Percentiles rank a stretch among this genome's conserved stretches.
Evolutionary conservation across 169 alveolate genomes (phyloP).

Genomic region (Sarcocystis neurona): DNA sequence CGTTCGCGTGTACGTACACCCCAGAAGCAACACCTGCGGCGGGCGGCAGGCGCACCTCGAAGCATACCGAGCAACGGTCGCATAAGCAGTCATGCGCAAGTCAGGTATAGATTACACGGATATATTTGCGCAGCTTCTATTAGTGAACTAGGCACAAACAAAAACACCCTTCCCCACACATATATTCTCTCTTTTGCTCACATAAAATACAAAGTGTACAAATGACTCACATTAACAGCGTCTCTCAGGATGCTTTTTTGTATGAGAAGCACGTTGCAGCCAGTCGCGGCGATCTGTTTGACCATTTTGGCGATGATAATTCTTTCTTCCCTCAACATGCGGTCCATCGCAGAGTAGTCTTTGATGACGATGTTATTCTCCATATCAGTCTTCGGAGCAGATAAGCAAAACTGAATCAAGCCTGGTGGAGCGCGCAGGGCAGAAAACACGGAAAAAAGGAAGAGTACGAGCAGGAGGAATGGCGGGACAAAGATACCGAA

Average conservation of each 20-base stretch:
- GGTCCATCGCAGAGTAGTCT: slow-evolving; percentile 88
- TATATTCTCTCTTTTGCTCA: background rate
- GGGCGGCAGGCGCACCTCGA: no score
- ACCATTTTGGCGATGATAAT: slow-evolving; percentile 95
- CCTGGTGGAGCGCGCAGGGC: slow-evolving; percentile 54
- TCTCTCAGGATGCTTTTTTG: slow-evolving; percentile 98
- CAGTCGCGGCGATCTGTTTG: slow-evolving; percentile 96
- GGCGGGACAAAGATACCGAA: no score
- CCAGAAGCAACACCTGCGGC: no score
- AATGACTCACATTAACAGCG: slow-evolving; percentile 88
- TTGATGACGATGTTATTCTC: slow-evolving; percentile 89
- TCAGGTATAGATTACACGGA: no score
- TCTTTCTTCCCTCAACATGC: slow-evolving; percentile 98
- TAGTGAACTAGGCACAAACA: background rate
- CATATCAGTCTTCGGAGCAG: slow-evolving; percentile 99
- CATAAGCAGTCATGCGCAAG: no score
- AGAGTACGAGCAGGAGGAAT: no score
- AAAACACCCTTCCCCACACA: background rate
- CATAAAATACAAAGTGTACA: background rate
- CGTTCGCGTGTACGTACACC: no score
- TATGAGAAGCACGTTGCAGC: slow-evolving; percentile 97
- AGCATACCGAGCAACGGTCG: no score
- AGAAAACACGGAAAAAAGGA: no score
- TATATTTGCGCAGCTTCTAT: background rate
- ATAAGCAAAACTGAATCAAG: slow-evolving; percentile 97